These are phyloP conservation scores for Lipomyces sp. DNA, from an alignment of 805 yeast species.

Conservation along the genomic window DNA sequence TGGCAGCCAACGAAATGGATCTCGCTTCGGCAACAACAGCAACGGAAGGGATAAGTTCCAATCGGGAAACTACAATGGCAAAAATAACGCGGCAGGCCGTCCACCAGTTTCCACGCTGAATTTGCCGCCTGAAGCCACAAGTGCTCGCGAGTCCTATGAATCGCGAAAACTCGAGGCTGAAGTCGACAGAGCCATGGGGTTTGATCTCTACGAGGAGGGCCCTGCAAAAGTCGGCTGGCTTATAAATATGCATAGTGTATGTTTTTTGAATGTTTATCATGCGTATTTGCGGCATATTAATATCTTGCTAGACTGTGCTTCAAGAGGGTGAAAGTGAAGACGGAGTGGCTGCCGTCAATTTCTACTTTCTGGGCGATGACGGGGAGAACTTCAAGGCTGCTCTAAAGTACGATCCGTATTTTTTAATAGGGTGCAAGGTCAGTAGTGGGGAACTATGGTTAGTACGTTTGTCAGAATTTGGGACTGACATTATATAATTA, in stretches of 20 bases:
- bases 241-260: conserved; percentile 70
- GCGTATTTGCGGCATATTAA: not conserved
- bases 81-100: not conserved
- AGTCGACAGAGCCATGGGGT: conserved; percentile 83
- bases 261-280: not conserved
- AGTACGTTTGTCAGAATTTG: too few relatives aligned
- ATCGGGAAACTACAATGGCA: not conserved
- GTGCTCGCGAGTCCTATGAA: conserved; percentile 3
- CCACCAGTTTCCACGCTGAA: not conserved
- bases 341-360: conserved; percentile 90
- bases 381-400: conserved; percentile 94
- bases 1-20: conserved; percentile 1
- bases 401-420: conserved; percentile 80
- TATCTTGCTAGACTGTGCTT: conserved; percentile 37
- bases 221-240: conserved; percentile 83
- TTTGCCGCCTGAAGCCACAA: conserved; percentile 12
- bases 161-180: conserved; percentile 44
- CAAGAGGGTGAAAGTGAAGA: conserved; percentile 54
- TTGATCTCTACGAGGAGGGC: conserved; percentile 71
- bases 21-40: not conserved
- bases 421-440: conserved; percentile 63
- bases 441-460: too few relatives aligned
- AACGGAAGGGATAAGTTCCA: not conserved
- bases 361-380: conserved; percentile 90
- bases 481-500: not conserved